Evolutionary conservation across 106 monocot genomes (phyloP).

Genomic region (Allium cepa): DNA sequence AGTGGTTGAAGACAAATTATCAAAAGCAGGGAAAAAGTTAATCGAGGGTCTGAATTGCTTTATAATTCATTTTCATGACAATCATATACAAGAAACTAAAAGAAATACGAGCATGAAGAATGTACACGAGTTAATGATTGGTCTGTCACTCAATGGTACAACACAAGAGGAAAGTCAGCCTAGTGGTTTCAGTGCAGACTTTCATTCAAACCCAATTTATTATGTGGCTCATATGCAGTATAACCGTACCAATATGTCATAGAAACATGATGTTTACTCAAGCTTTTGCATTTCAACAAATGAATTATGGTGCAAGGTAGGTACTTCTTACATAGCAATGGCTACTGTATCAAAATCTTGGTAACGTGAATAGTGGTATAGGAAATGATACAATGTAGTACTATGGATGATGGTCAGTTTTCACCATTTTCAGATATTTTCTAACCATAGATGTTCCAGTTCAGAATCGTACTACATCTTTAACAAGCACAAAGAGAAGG

Average conservation of each 20-base stretch:
- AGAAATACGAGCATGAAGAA: constrained; percentile 8
- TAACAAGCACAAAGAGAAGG: constrained; percentile 61
- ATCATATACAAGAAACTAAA: constrained; percentile 9
- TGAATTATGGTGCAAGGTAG: constrained; percentile 65
- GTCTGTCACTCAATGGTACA: constrained; percentile 30
- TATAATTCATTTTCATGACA: constrained; percentile 47
- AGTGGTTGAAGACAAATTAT: constrained; percentile 46
- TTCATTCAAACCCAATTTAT: constrained; percentile 26
- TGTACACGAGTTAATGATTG: constrained; percentile 61
- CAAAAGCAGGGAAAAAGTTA: constrained; percentile 1
- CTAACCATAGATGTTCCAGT: constrained; percentile 36
- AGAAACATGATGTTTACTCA: constrained; percentile 53
- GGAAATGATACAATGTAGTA: constrained; percentile 13
- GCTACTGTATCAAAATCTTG: constrained; percentile 64
- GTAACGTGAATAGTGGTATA: constrained; percentile 38
- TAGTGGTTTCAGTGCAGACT: constrained; percentile 21
- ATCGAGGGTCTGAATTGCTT: constrained; percentile 28
- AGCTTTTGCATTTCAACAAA: constrained; percentile 35
- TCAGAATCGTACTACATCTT: constrained; percentile 30
- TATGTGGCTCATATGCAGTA: constrained; percentile 41
- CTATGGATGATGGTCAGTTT: constrained; percentile 20
- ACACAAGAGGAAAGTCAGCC: constrained; percentile 18
- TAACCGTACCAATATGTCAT: constrained; percentile 17
- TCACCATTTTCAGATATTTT: constrained; percentile 71
- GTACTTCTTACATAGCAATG: constrained; percentile 70